Evolutionary conservation across 345 rosid species (phyloP).

Genomic region (Mangifera indica): DNA sequence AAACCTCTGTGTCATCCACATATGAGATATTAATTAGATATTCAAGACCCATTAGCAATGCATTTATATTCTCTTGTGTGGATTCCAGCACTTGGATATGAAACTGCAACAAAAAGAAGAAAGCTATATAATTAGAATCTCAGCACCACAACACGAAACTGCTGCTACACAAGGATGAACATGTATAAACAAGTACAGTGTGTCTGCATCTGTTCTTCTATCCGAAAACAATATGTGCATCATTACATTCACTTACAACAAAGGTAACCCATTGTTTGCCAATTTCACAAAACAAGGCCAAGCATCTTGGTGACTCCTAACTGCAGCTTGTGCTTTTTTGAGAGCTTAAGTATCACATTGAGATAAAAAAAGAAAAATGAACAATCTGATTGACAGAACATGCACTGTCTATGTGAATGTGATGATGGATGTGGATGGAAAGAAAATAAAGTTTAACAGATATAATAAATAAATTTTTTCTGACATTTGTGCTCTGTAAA

Average conservation of each 20-base stretch:
- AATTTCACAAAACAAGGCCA: not conserved
- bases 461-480: too few species aligned
- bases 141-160: not conserved
- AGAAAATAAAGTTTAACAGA: not conserved
- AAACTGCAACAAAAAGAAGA: conserved; percentile 43
- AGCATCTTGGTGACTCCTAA: not conserved
- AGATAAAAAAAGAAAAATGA: not conserved
- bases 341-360: not conserved
- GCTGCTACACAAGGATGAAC: not conserved
- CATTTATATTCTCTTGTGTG: conserved; percentile 59
- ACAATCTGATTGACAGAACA: not conserved
- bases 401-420: not conserved
- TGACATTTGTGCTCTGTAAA: too few species aligned
- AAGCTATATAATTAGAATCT: conserved; percentile 8
- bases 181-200: not conserved
- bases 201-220: not conserved
- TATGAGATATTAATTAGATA: conserved; percentile 87
- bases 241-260: not conserved
- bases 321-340: not conserved
- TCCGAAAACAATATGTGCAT: not conserved
- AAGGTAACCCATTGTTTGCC: not conserved
- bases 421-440: too few species aligned
- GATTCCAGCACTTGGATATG: conserved; percentile 87
- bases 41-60: conserved; percentile 77
- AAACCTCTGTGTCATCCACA: conserved; percentile 98